These are phyloP conservation scores for Barnettozyma sucrosica DNA, from an alignment of 805 yeast genomes.

Conservation along the genomic window DNA sequence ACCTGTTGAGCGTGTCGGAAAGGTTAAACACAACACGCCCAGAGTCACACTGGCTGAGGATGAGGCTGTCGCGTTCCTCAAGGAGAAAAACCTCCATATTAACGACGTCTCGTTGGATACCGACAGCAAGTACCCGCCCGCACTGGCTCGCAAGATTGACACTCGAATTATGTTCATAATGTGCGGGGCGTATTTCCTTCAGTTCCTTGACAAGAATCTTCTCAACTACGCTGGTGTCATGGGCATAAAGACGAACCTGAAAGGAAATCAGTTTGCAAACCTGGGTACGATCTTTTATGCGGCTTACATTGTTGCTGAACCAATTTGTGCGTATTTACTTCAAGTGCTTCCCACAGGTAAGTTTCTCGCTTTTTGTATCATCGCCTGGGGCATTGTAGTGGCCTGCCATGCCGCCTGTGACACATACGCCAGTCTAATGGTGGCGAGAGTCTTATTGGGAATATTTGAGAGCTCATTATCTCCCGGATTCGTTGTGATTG, in stretches of 20 bases:
- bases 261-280: conserved; percentile 44
- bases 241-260: conserved; percentile 50
- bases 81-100: conserved; percentile 10
- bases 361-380: conserved; percentile 40
- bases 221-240: conserved; percentile 58
- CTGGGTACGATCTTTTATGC: conserved; percentile 49
- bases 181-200: conserved; percentile 49
- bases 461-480: conserved; percentile 50
- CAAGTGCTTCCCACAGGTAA: conserved; percentile 52
- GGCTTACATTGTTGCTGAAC: conserved; percentile 49
- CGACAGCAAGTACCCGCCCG: conserved; percentile 16
- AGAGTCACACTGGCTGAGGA: conserved; percentile 9
- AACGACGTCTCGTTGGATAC: neutral
- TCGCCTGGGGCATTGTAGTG: conserved; percentile 50
- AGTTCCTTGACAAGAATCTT: conserved; percentile 54
- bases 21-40: neutral
- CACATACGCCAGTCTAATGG: conserved; percentile 47
- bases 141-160: conserved; percentile 38
- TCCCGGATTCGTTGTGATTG: conserved; percentile 50
- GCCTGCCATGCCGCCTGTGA: conserved; percentile 48
- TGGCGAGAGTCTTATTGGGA: conserved; percentile 49
- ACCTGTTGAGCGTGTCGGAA: neutral
- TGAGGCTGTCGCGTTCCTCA: conserved; percentile 23
- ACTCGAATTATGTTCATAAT: conserved; percentile 40
- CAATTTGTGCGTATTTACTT: conserved; percentile 40